Percentiles rank a stretch among this genome's conserved stretches.
Conservation (phyloP, 768 basidiomycete genomes). For the Xerocomellus chrysenteron region DNA sequence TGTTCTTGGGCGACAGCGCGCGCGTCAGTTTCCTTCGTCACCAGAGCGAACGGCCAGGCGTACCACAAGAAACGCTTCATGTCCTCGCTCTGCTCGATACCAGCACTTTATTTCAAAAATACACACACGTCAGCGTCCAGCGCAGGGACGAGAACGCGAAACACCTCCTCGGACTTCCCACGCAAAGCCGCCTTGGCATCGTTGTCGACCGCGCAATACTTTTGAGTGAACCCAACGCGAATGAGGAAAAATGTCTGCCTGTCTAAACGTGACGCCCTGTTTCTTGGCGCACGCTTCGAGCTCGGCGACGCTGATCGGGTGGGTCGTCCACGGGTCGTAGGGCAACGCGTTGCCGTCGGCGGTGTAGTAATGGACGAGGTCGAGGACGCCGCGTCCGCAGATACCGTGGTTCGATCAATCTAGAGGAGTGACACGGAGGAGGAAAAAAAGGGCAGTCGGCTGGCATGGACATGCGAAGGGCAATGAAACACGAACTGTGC, state of each 20-base stretch:
- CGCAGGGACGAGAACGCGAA: constrained; percentile 15
- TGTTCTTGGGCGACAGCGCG: constrained; percentile 47
- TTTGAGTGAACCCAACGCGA: constrained; percentile 62
- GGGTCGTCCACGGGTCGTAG: constrained; percentile 63
- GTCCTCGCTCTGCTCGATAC: constrained; percentile 65
- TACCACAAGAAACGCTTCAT: constrained; percentile 76
- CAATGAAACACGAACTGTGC: constrained; percentile 51
- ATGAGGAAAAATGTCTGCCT: constrained; percentile 59
- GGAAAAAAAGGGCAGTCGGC: neutral
- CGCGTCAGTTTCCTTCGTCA: neutral
- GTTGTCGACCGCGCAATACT: constrained; percentile 44
- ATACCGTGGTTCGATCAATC: constrained; percentile 74
- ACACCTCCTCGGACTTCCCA: constrained; percentile 37
- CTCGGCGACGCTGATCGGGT: constrained; percentile 51
- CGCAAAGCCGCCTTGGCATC: constrained; percentile 45
- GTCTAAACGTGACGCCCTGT: constrained; percentile 57
- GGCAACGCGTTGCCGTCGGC: constrained; percentile 42
- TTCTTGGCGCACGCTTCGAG: constrained; percentile 57
- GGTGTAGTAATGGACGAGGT: constrained; percentile 56
- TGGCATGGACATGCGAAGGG: neutral
- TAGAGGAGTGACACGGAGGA: constrained; percentile 17
- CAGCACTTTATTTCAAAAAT: constrained; percentile 43
- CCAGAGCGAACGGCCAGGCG: constrained; percentile 7
- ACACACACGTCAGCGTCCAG: neutral
- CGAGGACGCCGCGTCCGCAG: constrained; percentile 66